Base-by-base conservation (phyloP, 2,329 filamentous ascomycete genomes). In the Escovopsis sp. region DNA sequence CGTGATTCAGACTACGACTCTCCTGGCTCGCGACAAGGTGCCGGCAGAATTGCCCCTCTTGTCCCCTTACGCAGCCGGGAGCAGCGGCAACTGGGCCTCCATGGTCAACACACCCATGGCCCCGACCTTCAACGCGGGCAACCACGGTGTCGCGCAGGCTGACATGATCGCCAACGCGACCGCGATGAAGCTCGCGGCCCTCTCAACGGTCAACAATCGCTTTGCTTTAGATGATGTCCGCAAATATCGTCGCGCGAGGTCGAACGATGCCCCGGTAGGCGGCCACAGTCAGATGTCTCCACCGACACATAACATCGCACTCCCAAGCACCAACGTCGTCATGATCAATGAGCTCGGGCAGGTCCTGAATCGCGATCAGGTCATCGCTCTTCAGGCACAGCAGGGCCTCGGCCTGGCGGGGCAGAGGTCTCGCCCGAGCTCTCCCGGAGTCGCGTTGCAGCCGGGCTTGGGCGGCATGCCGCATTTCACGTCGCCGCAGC, bases 161-260 rank as follows among this genome's bases (percentile, higher is more conserved):
- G 90, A 98, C 51, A 96, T 96, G 88, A 81, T 98, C 39, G 90
- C 90, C 39, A 98, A 96, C 53, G 90, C 90, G 18, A 96, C 90
- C 13, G 90, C 90, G 16, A 98, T 98, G 90, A 98, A 98, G 58
- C 72, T 98, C 35, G 90, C 90, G 31, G 90, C 90, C 14, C 67
- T 98, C 31, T 96, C 88, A 5, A 98, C 90, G 3, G 90, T 98
- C 34, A 98, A 96, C 65, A 98, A 96, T 57, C 82, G 90, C 29
- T 94, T 98, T 50, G 87, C 90, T 35, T 68, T 98, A 39, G 90
- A 98, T 50, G 90, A 98, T 55, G 88, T 92, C 42, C 84, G 87
- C 51, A 96, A 96, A 61, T 96, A 90, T 59, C 84, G 90, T 43
- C 82, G 88, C 40, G 76, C 86, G 45, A 76, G 87, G 40, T 94